Evolutionary conservation across 805 yeast species (phyloP), one percentile per base, ranked within the genome.

Genomic region (Blastobotrys parvus): DNA sequence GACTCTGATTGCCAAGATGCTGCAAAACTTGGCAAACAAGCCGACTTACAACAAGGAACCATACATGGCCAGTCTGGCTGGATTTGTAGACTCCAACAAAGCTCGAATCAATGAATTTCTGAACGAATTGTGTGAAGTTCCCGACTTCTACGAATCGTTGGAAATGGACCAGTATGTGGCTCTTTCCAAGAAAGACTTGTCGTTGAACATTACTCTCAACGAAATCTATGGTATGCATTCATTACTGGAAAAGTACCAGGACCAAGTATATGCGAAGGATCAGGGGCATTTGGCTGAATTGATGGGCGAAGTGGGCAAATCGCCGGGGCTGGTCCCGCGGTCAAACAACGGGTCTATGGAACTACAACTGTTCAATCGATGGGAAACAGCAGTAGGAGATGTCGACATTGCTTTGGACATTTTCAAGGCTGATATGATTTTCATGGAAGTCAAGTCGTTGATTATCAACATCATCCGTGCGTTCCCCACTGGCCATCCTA

Each of bases 21-120:
- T 90, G 17, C 97, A 90, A 62, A 77, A 82, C 51, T 75, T 89
- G 65, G 95, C 94, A 1, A 90, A 89, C 59, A 89, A 87, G 22
- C 72, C 94, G 0, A 69, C 84, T 3, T 68, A 71, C 4, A 62
- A 80, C 18, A 64, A 81, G 39, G 88, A 78, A 58, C 59, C 59
- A 2, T 60, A 56, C 44, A 60, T 60, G 56, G 55, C 49, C 2
- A 43, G 48, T 15, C 41, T 61, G 17, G 40, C 56, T 2, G 44
- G 48, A 13, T 59, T 61, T 40, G 48, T 62, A 13, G 58, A 55
- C 19, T 47, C 45, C 15, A 58, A 62, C 51, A 56, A 53, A 39
- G 44, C 50, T 8, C 51, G 57, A 10, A 55, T 64, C 44, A 55
- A 55, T 41, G 34, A 38, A 27, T 65, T 64, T 45, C 56, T 65